Percentiles rank a stretch among this genome's conserved stretches.
Conservation (phyloP, 768 basidiomycete genomes). For the Tricholoma furcatifolium region DNA sequence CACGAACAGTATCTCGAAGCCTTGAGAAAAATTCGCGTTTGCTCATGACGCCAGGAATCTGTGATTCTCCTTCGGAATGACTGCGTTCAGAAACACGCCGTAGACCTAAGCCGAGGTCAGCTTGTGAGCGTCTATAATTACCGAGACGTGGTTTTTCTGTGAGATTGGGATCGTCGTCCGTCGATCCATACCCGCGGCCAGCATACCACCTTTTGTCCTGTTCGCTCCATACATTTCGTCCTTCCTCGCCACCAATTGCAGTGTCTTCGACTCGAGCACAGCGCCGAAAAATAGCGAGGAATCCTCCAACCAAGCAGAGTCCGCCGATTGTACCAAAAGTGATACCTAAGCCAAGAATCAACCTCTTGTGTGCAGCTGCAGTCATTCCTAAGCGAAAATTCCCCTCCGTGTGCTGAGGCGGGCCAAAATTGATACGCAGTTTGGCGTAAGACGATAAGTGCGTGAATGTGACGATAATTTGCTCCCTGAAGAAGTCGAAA, state of each 20-base stretch:
- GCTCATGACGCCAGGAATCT: slow-evolving; percentile 59
- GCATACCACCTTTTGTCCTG: slow-evolving; percentile 72
- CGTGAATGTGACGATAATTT: slow-evolving; percentile 56
- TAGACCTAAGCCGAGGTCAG: slow-evolving; percentile 44
- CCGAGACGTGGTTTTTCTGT: slow-evolving; percentile 10
- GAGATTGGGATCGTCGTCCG: slow-evolving; percentile 17
- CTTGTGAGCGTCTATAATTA: slow-evolving; percentile 13
- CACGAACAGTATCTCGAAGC: slow-evolving; percentile 61
- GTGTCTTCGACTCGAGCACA: slow-evolving; percentile 60
- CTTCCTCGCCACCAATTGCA: slow-evolving; percentile 60
- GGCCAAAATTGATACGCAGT: slow-evolving; percentile 48
- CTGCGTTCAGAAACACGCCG: slow-evolving; percentile 48
- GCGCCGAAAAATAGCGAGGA: slow-evolving; percentile 55
- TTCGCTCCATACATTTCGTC: slow-evolving; percentile 54
- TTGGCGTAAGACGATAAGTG: slow-evolving; percentile 71
- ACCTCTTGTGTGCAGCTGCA: slow-evolving; percentile 41
- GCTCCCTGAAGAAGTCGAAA: slow-evolving; percentile 34
- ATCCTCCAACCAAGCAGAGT: slow-evolving; percentile 49
- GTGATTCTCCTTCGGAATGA: slow-evolving; percentile 28
- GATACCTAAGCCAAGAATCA: slow-evolving; percentile 59
- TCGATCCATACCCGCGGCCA: slow-evolving; percentile 20
- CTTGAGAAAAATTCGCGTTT: slow-evolving; percentile 69
- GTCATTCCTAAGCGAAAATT: slow-evolving; percentile 35
- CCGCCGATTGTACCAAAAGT: slow-evolving; percentile 64
- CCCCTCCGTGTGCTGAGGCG: slow-evolving; percentile 37